Evolutionary conservation across 176 grass and related monocot genomes (phyloP), one percentile per base, ranked within the genome.

Genomic region (Carex cristatella): DNA sequence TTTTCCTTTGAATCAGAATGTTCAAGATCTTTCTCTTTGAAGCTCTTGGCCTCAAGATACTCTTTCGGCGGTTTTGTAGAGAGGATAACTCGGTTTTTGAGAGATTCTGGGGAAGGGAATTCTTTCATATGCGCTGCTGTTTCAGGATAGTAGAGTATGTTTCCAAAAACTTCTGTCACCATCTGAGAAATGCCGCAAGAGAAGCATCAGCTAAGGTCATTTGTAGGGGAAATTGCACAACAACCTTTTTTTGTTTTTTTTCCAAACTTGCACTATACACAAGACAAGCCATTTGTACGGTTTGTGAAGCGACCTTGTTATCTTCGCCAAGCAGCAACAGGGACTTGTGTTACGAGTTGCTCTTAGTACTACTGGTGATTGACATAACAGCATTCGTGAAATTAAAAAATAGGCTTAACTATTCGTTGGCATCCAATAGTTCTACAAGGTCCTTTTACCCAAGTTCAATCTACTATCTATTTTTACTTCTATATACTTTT

Each of bases 51-150:
- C 88, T 91, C 88, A 33, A 93, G 95, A 80, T 98, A 98, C 69
- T 94, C 92, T 86, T 94, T 94, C 64, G 95, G 95, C 23, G 95
- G 91, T 82, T 98, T 98, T 16, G 95, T 98, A 68, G 95, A 98
- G 31, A 98, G 88, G 80, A 98, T 89, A 64, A 98, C 80, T 79
- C 91, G 88, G 27, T 86, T 86, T 74, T 88, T 94, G 37, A 98
- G 88, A 85, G 81, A 83, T 93, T 94, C 95, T 42, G 93, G 93
- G 59, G 95, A 98, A 79, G 93, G 91, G 54, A 98, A 94, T 84
- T 98, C 92, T 91, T 98, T 88, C 88, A 86, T 33, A 70, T 87
- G 92, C 85, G 93, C 89, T 81, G 86, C 89, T 81, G 86, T 82
- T 69, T 98, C 89, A 70, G 95, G 95, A 65, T 93, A 98, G 87